phyloP scores from a whole-genome alignment of 179 eudicot species.

The Pouteria campechiana region DNA sequence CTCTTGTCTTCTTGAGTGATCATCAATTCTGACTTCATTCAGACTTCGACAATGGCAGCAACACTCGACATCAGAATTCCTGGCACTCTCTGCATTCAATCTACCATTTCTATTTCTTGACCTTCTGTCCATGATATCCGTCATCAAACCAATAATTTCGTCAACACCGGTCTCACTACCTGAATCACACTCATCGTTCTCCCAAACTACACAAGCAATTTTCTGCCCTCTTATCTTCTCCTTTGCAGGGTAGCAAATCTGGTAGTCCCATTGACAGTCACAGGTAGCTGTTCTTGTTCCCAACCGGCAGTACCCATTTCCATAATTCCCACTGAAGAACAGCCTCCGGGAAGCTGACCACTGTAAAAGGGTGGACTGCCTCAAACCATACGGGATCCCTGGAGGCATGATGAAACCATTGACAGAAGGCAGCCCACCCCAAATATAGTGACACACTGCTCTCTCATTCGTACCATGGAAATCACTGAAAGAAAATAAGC shows the following conservation, averaged over 20 bases:
- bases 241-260: constrained; percentile 6
- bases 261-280: too few relatives aligned
- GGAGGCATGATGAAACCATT: too few relatives aligned
- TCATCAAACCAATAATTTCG: constrained; percentile 62
- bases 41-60: too few relatives aligned
- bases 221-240: constrained; percentile 21
- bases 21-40: too few relatives aligned
- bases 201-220: constrained; percentile 19
- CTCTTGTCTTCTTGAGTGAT: constrained; percentile 20
- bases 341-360: constrained; percentile 43
- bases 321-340: constrained; percentile 20
- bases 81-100: constrained; percentile 11
- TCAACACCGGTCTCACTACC: constrained; percentile 44
- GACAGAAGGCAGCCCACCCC: too few relatives aligned
- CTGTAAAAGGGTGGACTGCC: constrained; percentile 67
- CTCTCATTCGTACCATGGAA: too few relatives aligned
- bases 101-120: constrained; percentile 23
- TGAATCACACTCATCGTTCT: constrained; percentile 8
- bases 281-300: constrained; percentile 20
- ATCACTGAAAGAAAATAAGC: too few relatives aligned
- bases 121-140: constrained; percentile 37
- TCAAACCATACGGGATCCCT: constrained; percentile 65
- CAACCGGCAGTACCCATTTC: too few relatives aligned
- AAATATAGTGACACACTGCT: too few relatives aligned
- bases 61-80: constrained; percentile 9